These are phyloP conservation scores for Fusarium sp. DNA, from an alignment of 2,329 filamentous ascomycete genomes.

Conservation along the genomic window DNA sequence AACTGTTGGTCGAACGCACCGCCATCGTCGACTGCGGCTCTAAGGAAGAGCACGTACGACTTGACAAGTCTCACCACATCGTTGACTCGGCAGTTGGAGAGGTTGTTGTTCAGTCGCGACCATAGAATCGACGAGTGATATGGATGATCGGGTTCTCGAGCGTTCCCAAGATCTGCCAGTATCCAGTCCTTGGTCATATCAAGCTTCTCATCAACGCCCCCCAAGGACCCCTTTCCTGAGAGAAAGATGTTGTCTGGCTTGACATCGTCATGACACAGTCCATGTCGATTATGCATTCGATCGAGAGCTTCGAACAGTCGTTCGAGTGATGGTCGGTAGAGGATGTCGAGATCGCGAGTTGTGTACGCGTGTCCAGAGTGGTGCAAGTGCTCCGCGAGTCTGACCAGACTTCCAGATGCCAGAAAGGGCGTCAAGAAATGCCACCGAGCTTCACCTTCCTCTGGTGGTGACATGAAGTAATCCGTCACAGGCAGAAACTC, in stretches of 20 bases:
- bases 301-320: constrained; percentile 43
- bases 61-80: constrained; percentile 48
- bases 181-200: constrained; percentile 43
- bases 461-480: constrained; percentile 44
- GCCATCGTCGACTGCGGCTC: constrained; percentile 32
- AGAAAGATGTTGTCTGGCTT: constrained; percentile 50
- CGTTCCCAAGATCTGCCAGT: constrained; percentile 49
- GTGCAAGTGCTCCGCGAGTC: constrained; percentile 41
- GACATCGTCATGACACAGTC: constrained; percentile 50
- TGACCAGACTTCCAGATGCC: constrained; percentile 41
- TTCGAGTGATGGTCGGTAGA: constrained; percentile 47
- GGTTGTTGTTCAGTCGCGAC: constrained; percentile 45
- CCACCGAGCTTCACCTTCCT: constrained; percentile 34
- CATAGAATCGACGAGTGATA: constrained; percentile 49
- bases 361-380: constrained; percentile 19
- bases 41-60: constrained; percentile 47
- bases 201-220: background rate
- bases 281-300: constrained; percentile 39
- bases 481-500: constrained; percentile 47
- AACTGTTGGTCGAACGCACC: constrained; percentile 43
- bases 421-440: constrained; percentile 47
- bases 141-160: constrained; percentile 44
- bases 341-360: constrained; percentile 44
- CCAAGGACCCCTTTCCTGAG: constrained; percentile 1
- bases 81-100: constrained; percentile 48